Conservation (phyloP, 2,329 filamentous ascomycete genomes). For the Pezicula neosporulosa region DNA sequence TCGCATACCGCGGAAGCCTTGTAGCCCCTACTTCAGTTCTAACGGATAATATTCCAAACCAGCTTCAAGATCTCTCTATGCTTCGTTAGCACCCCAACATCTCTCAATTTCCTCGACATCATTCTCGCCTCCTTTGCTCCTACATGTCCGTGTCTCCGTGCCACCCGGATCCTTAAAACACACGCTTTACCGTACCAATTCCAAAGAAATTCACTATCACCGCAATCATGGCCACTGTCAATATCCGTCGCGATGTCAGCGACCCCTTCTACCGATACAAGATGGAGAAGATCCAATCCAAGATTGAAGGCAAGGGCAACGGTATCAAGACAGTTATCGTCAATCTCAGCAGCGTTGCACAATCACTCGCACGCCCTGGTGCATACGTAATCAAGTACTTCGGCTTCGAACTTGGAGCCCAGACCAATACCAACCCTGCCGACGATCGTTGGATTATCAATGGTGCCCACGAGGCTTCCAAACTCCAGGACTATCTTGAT, state of each 20-base stretch:
- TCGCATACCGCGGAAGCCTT: conserved; percentile 92
- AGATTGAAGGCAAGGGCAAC: conserved; percentile 99
- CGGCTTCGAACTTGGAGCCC: conserved; percentile 95
- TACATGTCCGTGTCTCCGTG: conserved; percentile 36
- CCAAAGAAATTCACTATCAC: conserved; percentile 16
- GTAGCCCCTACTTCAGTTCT: conserved; percentile 83
- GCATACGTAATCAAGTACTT: conserved; percentile 99
- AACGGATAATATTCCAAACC: conserved; percentile 71
- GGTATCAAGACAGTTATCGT: conserved; percentile 99
- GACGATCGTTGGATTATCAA: conserved; percentile 99
- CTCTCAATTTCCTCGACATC: conserved; percentile 47
- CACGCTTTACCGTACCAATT: conserved; percentile 11
- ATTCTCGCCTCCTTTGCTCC: conserved; percentile 29
- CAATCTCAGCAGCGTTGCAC: conserved; percentile 91
- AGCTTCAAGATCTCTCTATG: conserved; percentile 21
- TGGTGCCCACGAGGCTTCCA: conserved; percentile 89
- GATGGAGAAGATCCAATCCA: conserved; percentile 98
- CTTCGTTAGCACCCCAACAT: conserved; percentile 39
- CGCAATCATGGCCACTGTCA: conserved; percentile 92
- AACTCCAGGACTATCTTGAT: conserved; percentile 97
- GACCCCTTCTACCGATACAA: conserved; percentile 99
- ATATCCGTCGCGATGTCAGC: conserved; percentile 96
- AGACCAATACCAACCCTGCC: conserved; percentile 95
- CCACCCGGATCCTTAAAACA: conserved; percentile 21
- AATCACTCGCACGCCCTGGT: conserved; percentile 87